Conservation (phyloP, 257 asterid species). For the Fraxinus excelsior region DNA sequence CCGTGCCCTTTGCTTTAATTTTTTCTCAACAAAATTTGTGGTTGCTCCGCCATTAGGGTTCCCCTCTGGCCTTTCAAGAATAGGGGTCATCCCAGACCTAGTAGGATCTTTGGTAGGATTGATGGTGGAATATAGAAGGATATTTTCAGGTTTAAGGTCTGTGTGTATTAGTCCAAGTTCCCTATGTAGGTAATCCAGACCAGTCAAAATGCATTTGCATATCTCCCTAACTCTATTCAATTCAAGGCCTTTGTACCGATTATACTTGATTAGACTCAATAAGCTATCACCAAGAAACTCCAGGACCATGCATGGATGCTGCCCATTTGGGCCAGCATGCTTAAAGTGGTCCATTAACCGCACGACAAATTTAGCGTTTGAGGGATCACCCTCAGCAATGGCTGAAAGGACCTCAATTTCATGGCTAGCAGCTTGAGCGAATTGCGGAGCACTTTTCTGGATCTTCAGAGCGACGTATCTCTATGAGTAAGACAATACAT, state of each 20-base stretch:
- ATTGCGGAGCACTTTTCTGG: constrained; percentile 96
- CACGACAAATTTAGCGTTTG: constrained; percentile 66
- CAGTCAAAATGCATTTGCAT: constrained; percentile 82
- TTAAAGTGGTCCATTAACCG: constrained; percentile 81
- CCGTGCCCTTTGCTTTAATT: constrained; percentile 86
- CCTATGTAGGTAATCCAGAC: constrained; percentile 85
- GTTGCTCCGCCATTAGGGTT: constrained; percentile 61
- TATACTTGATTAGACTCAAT: constrained; percentile 71
- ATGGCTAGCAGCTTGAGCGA: constrained; percentile 92
- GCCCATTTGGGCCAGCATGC: constrained; percentile 97
- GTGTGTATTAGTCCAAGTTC: constrained; percentile 82
- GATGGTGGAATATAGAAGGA: constrained; percentile 74
- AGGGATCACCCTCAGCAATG: constrained; percentile 72
- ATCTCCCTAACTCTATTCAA: constrained; percentile 82
- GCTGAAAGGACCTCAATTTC: constrained; percentile 88
- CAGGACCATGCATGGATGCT: constrained; percentile 94
- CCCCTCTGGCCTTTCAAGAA: constrained; percentile 83
- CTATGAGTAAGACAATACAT: constrained; percentile 36
- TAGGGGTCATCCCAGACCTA: constrained; percentile 71
- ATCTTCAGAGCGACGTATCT: constrained; percentile 92
- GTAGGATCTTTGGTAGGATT: constrained; percentile 89
- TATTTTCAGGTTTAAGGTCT: constrained; percentile 95
- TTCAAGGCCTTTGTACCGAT: constrained; percentile 85
- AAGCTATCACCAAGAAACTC: constrained; percentile 97
- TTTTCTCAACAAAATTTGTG: constrained; percentile 71